Percentiles rank a stretch among this genome's conserved stretches.
phyloP scores from a whole-genome alignment of 306 rosid species.

The Styphnolobium japonicum region DNA sequence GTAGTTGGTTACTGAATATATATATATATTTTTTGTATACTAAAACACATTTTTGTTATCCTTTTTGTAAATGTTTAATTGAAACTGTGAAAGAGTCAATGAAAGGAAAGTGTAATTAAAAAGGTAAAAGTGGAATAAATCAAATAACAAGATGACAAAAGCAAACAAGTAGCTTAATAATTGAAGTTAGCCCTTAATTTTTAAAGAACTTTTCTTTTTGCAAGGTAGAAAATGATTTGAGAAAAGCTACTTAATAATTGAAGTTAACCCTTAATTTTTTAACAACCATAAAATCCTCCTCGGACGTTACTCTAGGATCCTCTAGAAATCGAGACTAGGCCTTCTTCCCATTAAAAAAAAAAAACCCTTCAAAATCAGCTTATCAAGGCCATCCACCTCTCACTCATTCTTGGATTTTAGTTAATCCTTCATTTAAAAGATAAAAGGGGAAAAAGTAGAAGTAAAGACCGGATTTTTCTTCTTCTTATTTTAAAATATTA shows the following conservation, averaged over 20 bases:
- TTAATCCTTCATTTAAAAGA: not conserved
- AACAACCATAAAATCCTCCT: constrained; percentile 9
- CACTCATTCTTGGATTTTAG: not conserved
- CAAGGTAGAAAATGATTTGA: constrained; percentile 21
- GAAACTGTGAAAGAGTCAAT: not conserved
- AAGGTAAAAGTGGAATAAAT: constrained; percentile 2
- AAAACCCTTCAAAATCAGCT: not conserved
- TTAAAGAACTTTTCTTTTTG: constrained; percentile 14
- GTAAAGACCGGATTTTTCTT: too few species aligned
- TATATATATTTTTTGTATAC: too few species aligned
- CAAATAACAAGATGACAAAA: constrained; percentile 27
- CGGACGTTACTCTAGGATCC: not conserved
- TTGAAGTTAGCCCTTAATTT: constrained; percentile 25
- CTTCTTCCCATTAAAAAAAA: not conserved
- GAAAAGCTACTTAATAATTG: too few species aligned
- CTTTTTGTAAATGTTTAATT: not conserved
- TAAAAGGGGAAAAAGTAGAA: not conserved
- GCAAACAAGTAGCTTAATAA: constrained; percentile 31
- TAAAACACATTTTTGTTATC: not conserved
- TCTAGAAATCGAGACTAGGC: not conserved
- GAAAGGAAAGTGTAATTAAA: not conserved
- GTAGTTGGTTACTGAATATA: too few species aligned
- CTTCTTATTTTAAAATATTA: not conserved
- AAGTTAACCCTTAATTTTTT: too few species aligned
- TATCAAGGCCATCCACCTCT: not conserved